phyloP scores from a whole-genome alignment of 2,329 filamentous ascomycete genomes.

The Phyllosticta citrichinensis region DNA sequence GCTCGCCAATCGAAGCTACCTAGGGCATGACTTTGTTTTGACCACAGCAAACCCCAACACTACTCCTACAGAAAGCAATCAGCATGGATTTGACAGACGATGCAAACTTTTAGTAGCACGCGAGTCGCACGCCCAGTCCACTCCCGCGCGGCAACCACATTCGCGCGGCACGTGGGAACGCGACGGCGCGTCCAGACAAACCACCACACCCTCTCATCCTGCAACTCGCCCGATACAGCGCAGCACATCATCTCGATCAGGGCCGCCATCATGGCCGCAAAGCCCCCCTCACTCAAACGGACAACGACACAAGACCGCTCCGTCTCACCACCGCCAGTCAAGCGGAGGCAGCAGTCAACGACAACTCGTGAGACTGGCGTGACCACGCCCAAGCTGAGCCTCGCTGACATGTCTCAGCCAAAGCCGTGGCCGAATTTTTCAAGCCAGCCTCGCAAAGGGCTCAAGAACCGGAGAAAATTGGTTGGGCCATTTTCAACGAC shows the following conservation, averaged over 20 bases:
- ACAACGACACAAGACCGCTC: constrained; percentile 29
- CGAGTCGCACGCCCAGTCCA: background rate
- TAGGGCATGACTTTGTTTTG: background rate
- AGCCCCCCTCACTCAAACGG: constrained; percentile 21
- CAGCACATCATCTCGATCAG: background rate
- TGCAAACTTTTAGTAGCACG: background rate
- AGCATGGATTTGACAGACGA: background rate
- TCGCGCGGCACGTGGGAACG: constrained; percentile 23
- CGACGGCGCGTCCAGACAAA: constrained; percentile 17
- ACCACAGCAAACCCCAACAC: background rate
- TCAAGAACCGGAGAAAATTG: constrained; percentile 66
- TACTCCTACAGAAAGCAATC: background rate
- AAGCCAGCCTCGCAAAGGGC: constrained; percentile 79
- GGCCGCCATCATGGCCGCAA: constrained; percentile 3
- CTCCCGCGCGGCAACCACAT: background rate
- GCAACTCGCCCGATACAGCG: background rate
- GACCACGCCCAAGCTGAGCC: background rate
- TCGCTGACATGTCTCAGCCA: constrained; percentile 38
- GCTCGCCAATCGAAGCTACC: background rate
- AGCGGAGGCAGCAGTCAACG: constrained; percentile 44
- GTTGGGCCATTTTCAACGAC: constrained; percentile 57
- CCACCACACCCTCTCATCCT: background rate
- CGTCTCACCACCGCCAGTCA: constrained; percentile 49
- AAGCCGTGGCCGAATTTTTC: constrained; percentile 74
- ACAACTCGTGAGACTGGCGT: constrained; percentile 38